These are phyloP conservation scores for Polymyxa betae DNA, from an alignment of 208 protist species.

Conservation along the genomic window DNA sequence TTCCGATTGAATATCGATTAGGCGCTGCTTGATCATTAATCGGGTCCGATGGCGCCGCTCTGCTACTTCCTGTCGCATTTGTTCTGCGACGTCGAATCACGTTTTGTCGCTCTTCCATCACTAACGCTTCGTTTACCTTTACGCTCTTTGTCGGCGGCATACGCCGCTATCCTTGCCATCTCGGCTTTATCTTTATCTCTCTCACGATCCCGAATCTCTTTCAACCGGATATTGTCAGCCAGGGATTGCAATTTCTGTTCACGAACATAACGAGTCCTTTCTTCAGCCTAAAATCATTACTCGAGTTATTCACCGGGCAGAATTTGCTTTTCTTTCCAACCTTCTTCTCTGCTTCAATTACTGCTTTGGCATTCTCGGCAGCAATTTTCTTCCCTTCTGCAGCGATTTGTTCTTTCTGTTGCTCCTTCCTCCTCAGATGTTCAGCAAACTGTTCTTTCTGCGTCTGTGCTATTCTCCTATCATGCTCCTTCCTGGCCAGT, in stretches of 20 bases:
- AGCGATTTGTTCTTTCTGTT: not conserved
- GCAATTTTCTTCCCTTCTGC: not conserved
- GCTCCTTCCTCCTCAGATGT: not conserved
- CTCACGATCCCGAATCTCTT: not conserved
- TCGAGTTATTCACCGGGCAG: too few species aligned
- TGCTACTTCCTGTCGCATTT: not conserved
- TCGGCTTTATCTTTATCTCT: not conserved
- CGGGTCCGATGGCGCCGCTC: not conserved
- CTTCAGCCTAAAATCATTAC: not conserved
- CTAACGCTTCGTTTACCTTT: not conserved
- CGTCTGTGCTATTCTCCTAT: not conserved
- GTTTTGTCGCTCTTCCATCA: not conserved
- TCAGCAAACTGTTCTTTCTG: slow-evolving; percentile 32
- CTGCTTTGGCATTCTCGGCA: not conserved
- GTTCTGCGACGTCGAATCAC: not conserved
- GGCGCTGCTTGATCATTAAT: not conserved
- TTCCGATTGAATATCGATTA: slow-evolving; percentile 30
- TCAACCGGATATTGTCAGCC: slow-evolving; percentile 4
- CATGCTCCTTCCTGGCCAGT: not conserved
- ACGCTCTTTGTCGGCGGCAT: not conserved
- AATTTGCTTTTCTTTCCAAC: not conserved
- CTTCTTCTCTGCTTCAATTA: not conserved
- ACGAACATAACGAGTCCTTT: not conserved
- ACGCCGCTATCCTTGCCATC: slow-evolving; percentile 34
- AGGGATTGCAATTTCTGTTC: slow-evolving; percentile 8